Evolutionary conservation across 2,329 filamentous ascomycete species (phyloP).

Genomic region (Phialophora macrospora): DNA sequence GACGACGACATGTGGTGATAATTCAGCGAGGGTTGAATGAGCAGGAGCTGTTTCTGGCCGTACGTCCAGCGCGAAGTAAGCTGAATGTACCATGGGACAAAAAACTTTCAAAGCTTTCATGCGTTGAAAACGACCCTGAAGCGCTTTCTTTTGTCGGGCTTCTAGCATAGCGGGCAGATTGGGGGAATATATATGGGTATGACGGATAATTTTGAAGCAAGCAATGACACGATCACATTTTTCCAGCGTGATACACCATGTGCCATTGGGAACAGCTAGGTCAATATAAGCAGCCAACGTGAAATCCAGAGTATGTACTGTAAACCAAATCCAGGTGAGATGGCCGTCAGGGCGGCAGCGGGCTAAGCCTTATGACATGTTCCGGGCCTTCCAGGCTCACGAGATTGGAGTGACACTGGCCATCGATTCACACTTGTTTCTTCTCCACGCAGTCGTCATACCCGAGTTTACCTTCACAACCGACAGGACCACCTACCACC

Average conservation of each 20-base stretch:
- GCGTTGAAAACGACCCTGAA: not conserved
- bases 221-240: constrained; percentile 11
- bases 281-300: not conserved
- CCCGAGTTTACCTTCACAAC: not conserved
- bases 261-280: not conserved
- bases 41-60: not conserved
- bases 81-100: not conserved
- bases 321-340: too few relatives aligned
- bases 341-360: too few relatives aligned
- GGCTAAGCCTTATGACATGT: not conserved
- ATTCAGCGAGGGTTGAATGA: not conserved
- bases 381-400: not conserved
- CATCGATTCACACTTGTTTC: not conserved
- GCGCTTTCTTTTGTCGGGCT: constrained; percentile 11
- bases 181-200: constrained; percentile 9
- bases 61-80: not conserved
- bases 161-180: constrained; percentile 30
- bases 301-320: too few relatives aligned
- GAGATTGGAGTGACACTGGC: not conserved
- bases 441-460: not conserved
- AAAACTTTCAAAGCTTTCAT: not conserved
- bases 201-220: constrained; percentile 15
- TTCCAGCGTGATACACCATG: not conserved
- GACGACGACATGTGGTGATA: constrained; percentile 57
- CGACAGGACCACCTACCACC: not conserved